Evolutionary conservation across 257 asterid species (phyloP), one percentile per base, ranked within the genome.

Genomic region (Mentha longifolia): DNA sequence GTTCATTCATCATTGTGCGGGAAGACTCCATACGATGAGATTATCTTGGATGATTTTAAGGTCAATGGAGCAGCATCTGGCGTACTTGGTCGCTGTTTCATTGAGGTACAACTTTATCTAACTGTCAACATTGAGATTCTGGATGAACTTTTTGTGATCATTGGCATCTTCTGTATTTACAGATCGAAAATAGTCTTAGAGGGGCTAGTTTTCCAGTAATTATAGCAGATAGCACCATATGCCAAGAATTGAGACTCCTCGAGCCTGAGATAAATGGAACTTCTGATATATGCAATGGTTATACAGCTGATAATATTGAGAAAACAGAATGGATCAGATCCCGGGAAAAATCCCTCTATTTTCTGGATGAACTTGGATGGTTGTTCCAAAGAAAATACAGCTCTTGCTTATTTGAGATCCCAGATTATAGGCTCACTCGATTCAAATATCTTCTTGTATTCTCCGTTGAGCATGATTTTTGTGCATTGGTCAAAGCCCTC

Each of bases 341-440:
- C 35, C 80, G 86, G 76, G 89, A 78, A 75, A 84, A 77, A 74
- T 76, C 78, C 64, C 80, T 89, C 65, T 88, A 79, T 74, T 94
- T 91, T 81, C 74, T 91, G 81, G 80, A 94, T 74, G 97, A 91
- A 79, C 86, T 91, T 13, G 97, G 99, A 51, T 94, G 99, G 99
- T 74, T 94, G 37, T 92, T 91, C 68, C 97, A 91, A 79, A 83
- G 96, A 82, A 91, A 87, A 58, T 74, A 80, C 66, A 80, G 73
- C 75, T 56, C 83, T 39, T 77, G 81, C 71, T 80, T 86, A 68
- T 82, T 76, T 54, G 86, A 65, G 65, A 70, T 72, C 68, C 96
- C 90, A 0, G 81, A 77, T 56, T 89, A 87, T 71, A 80, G 70
- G 69, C 75, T 92, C 55, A n/a, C 60, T 58, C 91, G 95, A 61